Base-by-base conservation (phyloP, 2,329 filamentous ascomycete species). In the Colletotrichum sp. region DNA sequence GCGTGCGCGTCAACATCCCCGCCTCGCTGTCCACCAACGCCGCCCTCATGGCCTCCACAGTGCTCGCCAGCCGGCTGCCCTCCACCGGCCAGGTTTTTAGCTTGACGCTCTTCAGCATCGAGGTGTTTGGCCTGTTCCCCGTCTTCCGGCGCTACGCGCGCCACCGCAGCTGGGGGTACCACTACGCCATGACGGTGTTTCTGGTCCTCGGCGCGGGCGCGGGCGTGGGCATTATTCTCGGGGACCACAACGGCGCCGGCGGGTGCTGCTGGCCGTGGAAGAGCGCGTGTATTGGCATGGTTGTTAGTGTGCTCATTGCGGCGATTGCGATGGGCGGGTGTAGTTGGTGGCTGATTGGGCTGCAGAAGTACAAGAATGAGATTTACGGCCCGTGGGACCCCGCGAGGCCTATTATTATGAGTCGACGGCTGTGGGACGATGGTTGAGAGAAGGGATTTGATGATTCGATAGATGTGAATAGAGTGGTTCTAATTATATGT, bases 351-450 rank as follows among this genome's bases (percentile, higher is more conserved):
- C 87, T 99, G 78, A 99, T 99, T 82, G 95, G 96, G 11, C 85
- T 99, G 84, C 97, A 99, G 86, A 96, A 98, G 87, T 99, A 99
- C 86, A 99, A 99, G 89, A 99, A 99, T 84, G 97, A 99, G 86
- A 98, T 99, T 79, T 95, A 96, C 82, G 97, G 97, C 59, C 97
- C 97, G 2, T 99, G 97, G 97, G 97, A 99, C 86, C 96, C 96
- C 25, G 97, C 97, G 8, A 90, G 96, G 82, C 97, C 97, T 12
- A 92, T 97, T 72, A 96, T 97, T 78, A 92, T 95, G 82, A 93
- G 93, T 80, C 88, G 92, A 75, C 88, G 89, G 78, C 86, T 89
- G 70, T 92, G 90, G 90, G 86, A 88, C 67, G 87, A 88, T 22
- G 67, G 67, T 8, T 74, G 49, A 34, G 15, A 19, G 30, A 16